Base-by-base conservation (phyloP, 2,329 filamentous ascomycete species). In the Hypoxylon sp. region DNA sequence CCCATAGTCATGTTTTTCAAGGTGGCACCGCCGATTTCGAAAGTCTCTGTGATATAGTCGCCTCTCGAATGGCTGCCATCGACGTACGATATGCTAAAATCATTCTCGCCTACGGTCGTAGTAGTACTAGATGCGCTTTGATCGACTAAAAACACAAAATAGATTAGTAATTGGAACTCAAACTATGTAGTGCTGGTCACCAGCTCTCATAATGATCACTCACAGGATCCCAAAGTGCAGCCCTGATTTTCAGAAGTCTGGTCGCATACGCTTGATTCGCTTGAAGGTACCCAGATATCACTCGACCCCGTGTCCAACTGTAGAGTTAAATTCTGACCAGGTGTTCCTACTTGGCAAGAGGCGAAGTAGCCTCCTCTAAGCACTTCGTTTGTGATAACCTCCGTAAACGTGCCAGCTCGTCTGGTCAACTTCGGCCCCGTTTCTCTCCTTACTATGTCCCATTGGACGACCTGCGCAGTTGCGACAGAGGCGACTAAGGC, bases 271-370 rank as follows among this genome's bases (percentile, higher is more conserved):
- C 66, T 68, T 1, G 83, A 78, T 4, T 61, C 54, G 64, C 73
- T 77, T 48, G 78, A 77, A 13, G 85, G 84, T 42, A 91, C 83
- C 89, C 89, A 91, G 22, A 89, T 84, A 78, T 91, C 89, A 68
- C 88, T 90, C 74, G 88, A 90, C 46, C 89, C 89, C 0, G 89
- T 91, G 77, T 91, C 89, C 49, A 91, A 82, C 76, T 90, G 87
- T 58, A 91, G 78, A 1, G 83, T 85, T 44, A 91, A 67, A 3
- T 84, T 78, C 74, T 91, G 89, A 11, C 79, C 78, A 0, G 89
- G 89, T 6, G 85, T 89, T 17, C 89, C 89, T 25, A 91, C 76
- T 27, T 81, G 78, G 67, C 89, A 85, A 22, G 84, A 84, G 17
- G 86, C 84, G 73, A 89, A 90, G 76, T 90, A 90, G 37, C 84